Evolutionary conservation across 1,284 basidiomycete genomes (phyloP).

Genomic region (Takashimella tepidaria): DNA sequence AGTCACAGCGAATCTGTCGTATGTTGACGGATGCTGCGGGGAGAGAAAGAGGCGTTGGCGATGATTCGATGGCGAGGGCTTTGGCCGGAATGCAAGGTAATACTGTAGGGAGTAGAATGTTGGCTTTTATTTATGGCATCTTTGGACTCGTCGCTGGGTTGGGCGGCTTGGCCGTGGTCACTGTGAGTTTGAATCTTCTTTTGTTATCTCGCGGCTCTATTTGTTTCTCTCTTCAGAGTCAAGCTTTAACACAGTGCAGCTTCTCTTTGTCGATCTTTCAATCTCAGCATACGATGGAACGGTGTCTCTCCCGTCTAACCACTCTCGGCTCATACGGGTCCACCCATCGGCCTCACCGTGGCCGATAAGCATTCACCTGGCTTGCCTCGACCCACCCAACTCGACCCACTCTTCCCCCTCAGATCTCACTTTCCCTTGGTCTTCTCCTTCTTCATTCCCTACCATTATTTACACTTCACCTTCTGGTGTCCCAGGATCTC

Average conservation of each 20-base stretch:
- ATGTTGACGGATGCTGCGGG: conserved; percentile 33
- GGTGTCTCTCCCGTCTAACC: conserved; percentile 22
- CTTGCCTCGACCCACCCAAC: conserved; percentile 28
- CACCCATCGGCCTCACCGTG: conserved; percentile 25
- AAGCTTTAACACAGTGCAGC: conserved; percentile 17
- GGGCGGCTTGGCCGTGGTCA: conserved; percentile 27
- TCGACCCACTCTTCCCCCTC: conserved; percentile 1
- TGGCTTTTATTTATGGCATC: conserved; percentile 23
- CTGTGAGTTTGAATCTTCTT: conserved; percentile 22
- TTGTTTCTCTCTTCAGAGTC: too few species aligned
- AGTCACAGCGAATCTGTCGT: conserved; percentile 29
- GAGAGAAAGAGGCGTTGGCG: conserved; percentile 20
- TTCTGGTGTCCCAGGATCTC: conserved; percentile 40
- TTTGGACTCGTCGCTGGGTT: conserved; percentile 37
- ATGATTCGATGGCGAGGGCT: conserved; percentile 25
- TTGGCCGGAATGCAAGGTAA: conserved; percentile 33
- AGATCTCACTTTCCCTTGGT: neutral
- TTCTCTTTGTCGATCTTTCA: conserved; percentile 41
- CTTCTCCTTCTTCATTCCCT: conserved; percentile 15
- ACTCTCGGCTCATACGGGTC: conserved; percentile 27
- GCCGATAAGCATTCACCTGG: conserved; percentile 34
- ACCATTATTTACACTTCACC: conserved; percentile 40
- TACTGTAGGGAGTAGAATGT: conserved; percentile 23
- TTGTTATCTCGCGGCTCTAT: neutral
- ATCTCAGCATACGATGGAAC: conserved; percentile 38